Evolutionary conservation across 768 basidiomycete genomes (phyloP), one percentile per base, ranked within the genome.

Genomic region (Leccinum uliginosum): DNA sequence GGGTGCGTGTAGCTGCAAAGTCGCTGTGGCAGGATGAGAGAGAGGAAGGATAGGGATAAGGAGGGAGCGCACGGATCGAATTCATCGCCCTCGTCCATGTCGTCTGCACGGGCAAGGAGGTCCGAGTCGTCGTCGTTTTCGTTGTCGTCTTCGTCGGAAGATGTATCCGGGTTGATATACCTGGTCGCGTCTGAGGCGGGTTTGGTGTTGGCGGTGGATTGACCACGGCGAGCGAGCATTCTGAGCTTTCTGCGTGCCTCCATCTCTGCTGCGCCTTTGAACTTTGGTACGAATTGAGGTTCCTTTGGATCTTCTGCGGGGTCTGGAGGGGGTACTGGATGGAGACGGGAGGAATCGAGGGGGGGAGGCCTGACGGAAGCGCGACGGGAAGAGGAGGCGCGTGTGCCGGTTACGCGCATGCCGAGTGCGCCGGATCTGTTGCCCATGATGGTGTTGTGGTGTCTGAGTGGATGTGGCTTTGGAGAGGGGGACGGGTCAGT

Each of bases 361-460:
- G 34, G 34, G 15, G 44, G 55, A 57, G 29, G 51, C 29, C 15
- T 56, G 24, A 56, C 61, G 1, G 80, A 80, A 44, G 77, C 65
- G 24, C 83, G 78, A 56, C 80, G 81, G 9, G 83, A 81, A 1
- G 76, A 74, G 2, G 83, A 83, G 0, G 67, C 71, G 15, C 85
- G 75, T 62, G 85, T 84, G 1, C 84, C 93, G 26, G 81, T 74
- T 3, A 93, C 86, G 23, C 93, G 79, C 73, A 95, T 79, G 0
- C 94, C 94, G 1, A 88, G 67, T 0, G 80, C 89, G 4, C 90
- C 91, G 0, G 82, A 79, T 24, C 83, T 79, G 11, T 75, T 75
- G 4, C 85, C 91, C 80, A 94, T 86, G 66, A 97, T 96, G 3
- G 95, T 97, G 65, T 88, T 85, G 6, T 91, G 89, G 71, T 95